Evolutionary conservation across 805 yeast genomes (phyloP).

Genomic region (Metschnikowia lochheadii): DNA sequence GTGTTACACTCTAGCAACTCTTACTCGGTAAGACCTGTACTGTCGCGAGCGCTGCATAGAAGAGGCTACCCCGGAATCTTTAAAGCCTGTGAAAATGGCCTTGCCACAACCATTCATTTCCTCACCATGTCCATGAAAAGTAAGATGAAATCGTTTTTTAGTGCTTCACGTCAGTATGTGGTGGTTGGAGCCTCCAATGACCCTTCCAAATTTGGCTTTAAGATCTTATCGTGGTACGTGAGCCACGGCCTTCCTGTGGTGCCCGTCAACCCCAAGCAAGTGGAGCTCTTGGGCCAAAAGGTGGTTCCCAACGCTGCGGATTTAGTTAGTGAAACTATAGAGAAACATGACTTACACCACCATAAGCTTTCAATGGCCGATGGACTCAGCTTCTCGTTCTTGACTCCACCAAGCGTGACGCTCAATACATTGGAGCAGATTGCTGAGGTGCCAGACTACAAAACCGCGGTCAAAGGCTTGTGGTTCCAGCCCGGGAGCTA

Average conservation of each 20-base stretch:
- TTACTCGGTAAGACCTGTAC: neutral
- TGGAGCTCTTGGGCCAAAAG: slow-evolving; percentile 42
- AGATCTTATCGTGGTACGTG: slow-evolving; percentile 65
- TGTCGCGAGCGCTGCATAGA: neutral
- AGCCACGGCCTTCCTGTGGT: slow-evolving; percentile 52
- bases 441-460: slow-evolving; percentile 38
- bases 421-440: slow-evolving; percentile 31
- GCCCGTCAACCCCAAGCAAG: slow-evolving; percentile 61
- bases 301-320: slow-evolving; percentile 32
- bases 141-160: slow-evolving; percentile 44
- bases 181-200: slow-evolving; percentile 72
- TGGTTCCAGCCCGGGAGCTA: slow-evolving; percentile 89
- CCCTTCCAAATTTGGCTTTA: slow-evolving; percentile 63
- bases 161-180: slow-evolving; percentile 49
- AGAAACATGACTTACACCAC: slow-evolving; percentile 17
- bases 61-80: slow-evolving; percentile 3
- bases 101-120: neutral
- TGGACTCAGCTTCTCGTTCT: slow-evolving; percentile 58
- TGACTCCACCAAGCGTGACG: slow-evolving; percentile 71
- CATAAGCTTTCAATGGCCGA: slow-evolving; percentile 31
- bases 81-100: slow-evolving; percentile 1
- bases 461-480: slow-evolving; percentile 45
- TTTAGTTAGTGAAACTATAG: slow-evolving; percentile 22
- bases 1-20: neutral
- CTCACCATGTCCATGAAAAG: slow-evolving; percentile 34